phyloP scores from a whole-genome alignment of 2,329 filamentous ascomycete genomes.

The Aspergillus fumigatus region DNA sequence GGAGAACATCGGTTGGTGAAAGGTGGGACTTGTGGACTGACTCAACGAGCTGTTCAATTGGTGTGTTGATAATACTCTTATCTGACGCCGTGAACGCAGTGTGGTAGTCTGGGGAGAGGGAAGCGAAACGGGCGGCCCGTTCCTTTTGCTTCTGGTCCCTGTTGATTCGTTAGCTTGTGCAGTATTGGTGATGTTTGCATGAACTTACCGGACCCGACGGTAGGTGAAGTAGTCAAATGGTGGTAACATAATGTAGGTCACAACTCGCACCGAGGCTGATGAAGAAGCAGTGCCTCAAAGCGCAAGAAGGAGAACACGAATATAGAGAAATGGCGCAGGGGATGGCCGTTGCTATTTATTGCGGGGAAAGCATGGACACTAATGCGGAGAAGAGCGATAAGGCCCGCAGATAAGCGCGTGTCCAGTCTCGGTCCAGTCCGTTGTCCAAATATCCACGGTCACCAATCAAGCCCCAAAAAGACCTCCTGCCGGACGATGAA shows the following conservation, averaged over 20 bases:
- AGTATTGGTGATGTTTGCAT: constrained; percentile 1
- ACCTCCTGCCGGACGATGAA: neutral
- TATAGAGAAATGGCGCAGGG: neutral
- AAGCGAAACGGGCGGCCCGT: constrained; percentile 63
- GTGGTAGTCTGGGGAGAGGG: constrained; percentile 62
- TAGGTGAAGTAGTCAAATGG: constrained; percentile 67
- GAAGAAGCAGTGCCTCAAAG: neutral
- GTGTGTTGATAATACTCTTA: constrained; percentile 61
- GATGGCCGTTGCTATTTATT: constrained; percentile 15
- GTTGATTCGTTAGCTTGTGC: constrained; percentile 7
- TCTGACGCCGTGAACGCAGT: constrained; percentile 62
- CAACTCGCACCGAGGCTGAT: neutral
- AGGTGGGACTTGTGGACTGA: constrained; percentile 67
- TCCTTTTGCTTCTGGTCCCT: constrained; percentile 78
- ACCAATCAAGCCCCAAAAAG: neutral
- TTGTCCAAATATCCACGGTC: neutral
- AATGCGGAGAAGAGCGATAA: constrained; percentile 19
- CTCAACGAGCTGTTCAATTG: constrained; percentile 73
- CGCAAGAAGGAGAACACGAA: neutral
- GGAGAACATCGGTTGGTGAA: constrained; percentile 69
- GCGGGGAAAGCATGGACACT: constrained; percentile 12
- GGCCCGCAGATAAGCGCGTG: constrained; percentile 20
- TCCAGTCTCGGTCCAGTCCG: neutral
- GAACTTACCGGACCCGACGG: constrained; percentile 62
- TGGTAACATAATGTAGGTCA: constrained; percentile 40